Percentiles rank a stretch among this genome's conserved stretches.
phyloP scores from a whole-genome alignment of 306 rosid species.

The Fragaria vesca region DNA sequence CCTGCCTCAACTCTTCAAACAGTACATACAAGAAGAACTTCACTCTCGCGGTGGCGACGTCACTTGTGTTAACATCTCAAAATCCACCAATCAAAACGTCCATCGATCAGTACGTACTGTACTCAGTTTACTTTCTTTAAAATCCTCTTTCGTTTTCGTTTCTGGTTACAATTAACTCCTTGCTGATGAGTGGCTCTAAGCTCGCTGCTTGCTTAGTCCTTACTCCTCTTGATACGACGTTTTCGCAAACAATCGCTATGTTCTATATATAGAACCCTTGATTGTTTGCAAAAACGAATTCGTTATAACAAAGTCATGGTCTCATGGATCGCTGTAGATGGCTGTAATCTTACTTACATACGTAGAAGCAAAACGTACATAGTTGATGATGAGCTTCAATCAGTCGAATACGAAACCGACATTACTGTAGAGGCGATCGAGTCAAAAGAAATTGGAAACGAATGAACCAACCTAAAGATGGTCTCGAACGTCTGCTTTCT shows the following conservation, averaged over 20 bases:
- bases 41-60: not conserved
- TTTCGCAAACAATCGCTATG: not conserved
- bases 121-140: not conserved
- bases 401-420: not conserved
- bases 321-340: too few species aligned
- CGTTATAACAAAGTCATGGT: too few species aligned
- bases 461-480: not conserved
- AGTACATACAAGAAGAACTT: not conserved
- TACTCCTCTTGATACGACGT: not conserved
- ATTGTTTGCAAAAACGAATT: too few species aligned
- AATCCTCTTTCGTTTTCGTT: not conserved
- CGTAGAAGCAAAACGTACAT: not conserved
- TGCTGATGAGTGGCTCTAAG: not conserved
- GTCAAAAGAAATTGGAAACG: not conserved
- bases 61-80: not conserved
- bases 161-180: not conserved
- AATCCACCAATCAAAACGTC: not conserved
- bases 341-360: not conserved
- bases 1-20: not conserved
- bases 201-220: conserved; percentile 3
- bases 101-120: not conserved
- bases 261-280: not conserved
- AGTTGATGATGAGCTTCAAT: not conserved
- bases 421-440: not conserved
- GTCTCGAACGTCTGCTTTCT: not conserved